Percentiles rank a stretch among this genome's conserved stretches.
phyloP scores from a whole-genome alignment of 345 rosid genomes.

The Triadica sebifera region DNA sequence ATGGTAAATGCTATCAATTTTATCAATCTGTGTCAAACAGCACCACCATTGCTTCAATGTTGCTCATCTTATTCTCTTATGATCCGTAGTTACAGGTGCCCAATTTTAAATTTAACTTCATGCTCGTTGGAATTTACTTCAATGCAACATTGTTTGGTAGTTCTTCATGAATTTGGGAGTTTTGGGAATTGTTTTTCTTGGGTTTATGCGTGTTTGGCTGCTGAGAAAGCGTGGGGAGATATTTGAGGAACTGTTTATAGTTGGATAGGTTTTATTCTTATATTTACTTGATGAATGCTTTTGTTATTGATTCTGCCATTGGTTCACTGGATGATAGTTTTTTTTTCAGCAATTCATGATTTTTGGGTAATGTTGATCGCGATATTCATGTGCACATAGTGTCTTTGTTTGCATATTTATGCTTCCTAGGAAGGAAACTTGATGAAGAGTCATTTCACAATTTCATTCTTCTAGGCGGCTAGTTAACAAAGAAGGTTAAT shows the following conservation, averaged over 20 bases:
- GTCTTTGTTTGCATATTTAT: too few species aligned
- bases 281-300: neutral
- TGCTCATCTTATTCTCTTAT: conserved; percentile 27
- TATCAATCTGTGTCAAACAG: conserved; percentile 15
- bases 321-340: neutral
- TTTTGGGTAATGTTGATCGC: too few species aligned
- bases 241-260: neutral
- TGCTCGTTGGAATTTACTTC: neutral
- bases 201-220: neutral
- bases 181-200: neutral
- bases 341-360: too few species aligned
- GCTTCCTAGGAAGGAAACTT: too few species aligned
- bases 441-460: too few species aligned
- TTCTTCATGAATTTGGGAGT: neutral
- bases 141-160: neutral
- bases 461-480: neutral
- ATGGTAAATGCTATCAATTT: conserved; percentile 31
- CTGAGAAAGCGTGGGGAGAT: conserved; percentile 1
- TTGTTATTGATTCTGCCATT: neutral
- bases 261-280: neutral
- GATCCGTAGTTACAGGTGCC: conserved; percentile 27
- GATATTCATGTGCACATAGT: too few species aligned
- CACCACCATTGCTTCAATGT: conserved; percentile 29
- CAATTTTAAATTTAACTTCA: neutral
- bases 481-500: neutral